Base-by-base conservation (phyloP, 805 yeast species). In the Pichia pseudocactophila region DNA sequence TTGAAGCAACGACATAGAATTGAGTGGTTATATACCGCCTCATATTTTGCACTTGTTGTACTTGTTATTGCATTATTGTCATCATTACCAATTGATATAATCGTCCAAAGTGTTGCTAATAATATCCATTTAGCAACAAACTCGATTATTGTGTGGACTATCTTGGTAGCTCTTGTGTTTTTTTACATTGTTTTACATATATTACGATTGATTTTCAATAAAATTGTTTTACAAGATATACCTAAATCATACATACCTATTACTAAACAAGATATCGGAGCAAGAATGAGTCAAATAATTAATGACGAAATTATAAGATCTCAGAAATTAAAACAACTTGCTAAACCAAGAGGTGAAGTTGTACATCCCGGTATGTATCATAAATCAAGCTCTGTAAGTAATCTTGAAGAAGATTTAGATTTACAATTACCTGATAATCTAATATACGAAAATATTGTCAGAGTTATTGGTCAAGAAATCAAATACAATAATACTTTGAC, bases 31-130 rank as follows among this genome's bases (percentile, higher is more conserved):
- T 73, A 73, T 43, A 66, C 72, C 12, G 56, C 66, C 18, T 67
- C 76, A 17, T 59, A 69, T 39, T 54, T 66, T 25, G 51, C 74
- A 10, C 57, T 71, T 22, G 47, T 70, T 40, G 46, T 64, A 2
- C 49, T 69, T 1, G 64, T 73, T 42, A 51, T 82, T 17, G 85
- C 79, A 0, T 73, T 88, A 42, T 66, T 79, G 22, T 66, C 84
- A 2, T 83, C 82, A 8, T 66, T 90, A 0, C 95, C 95, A 0
- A 74, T 87, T 13, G 97, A 90, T 60, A 77, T 87, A 26, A 77
- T 88, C 46, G 69, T 74, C 1, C 73, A 76, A 50, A 69, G 81
- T 1, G 66, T 76, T 3, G 66, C 66, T 7, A 63, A 76, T 4
- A 62, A 69, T 11, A 74, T 75, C 46, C 44, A 49, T 32, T 76